Percentiles rank a stretch among this genome's conserved stretches.
These are phyloP conservation scores for Microbotryum violaceum DNA, from an alignment of 1,284 basidiomycete species.

Conservation along the genomic window DNA sequence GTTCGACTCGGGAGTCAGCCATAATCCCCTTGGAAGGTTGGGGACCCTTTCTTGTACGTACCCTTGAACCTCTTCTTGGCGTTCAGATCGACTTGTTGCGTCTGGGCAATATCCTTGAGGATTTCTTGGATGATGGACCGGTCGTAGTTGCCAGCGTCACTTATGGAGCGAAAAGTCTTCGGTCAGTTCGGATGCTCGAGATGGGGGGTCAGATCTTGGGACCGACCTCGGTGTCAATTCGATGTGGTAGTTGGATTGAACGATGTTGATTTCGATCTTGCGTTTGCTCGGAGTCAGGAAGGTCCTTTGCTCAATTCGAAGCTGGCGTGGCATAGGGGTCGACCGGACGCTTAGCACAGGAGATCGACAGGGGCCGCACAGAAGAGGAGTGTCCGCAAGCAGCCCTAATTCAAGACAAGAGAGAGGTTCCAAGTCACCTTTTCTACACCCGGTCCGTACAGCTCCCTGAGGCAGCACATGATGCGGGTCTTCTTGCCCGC, in stretches of 20 bases:
- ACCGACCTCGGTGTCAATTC: constrained; percentile 90
- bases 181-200: not conserved
- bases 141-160: constrained; percentile 94
- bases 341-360: not conserved
- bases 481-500: constrained; percentile 98
- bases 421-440: constrained; percentile 53
- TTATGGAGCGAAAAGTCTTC: constrained; percentile 39
- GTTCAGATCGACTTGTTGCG: constrained; percentile 92
- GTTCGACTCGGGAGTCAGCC: not conserved
- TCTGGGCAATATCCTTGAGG: constrained; percentile 97
- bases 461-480: constrained; percentile 73
- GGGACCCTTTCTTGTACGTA: constrained; percentile 38
- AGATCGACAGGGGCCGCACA: constrained; percentile 17
- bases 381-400: not conserved
- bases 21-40: not conserved
- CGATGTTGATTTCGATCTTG: constrained; percentile 93
- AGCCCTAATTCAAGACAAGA: not conserved
- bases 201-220: not conserved
- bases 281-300: constrained; percentile 91
- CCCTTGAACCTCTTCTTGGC: constrained; percentile 97
- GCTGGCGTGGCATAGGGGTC: constrained; percentile 46
- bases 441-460: constrained; percentile 88
- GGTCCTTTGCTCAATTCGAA: constrained; percentile 96
- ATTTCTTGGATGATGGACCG: constrained; percentile 94
- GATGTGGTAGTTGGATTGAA: constrained; percentile 95